Evolutionary conservation across 352 stramenopile genomes (phyloP), one percentile per base, ranked within the genome.

Genomic region (Globisporangium camurandrum): DNA sequence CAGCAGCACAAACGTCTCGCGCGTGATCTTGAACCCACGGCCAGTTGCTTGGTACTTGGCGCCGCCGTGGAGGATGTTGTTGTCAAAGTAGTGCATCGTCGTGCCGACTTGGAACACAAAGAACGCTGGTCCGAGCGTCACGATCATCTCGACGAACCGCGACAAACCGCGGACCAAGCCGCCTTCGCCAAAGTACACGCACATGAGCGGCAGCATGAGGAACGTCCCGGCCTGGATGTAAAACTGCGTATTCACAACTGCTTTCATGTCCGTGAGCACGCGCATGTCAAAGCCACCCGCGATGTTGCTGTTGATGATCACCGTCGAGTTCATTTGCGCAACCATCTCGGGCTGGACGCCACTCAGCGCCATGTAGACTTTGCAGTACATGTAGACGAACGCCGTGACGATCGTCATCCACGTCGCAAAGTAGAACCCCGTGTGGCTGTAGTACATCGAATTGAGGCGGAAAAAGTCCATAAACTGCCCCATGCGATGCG

Each of bases 371-470:
- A 88, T 71, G 64, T 92, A 92, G 30, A 92, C 69, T 47, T 92
- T 92, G 45, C 62, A 69, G 59, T 89, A 92, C 75, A 92, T 89
- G 70, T 88, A 92, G 43, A 92, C 72, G 34, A 89, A 92, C 23
- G 78, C 86, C 34, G 78, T 89, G n/a, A 89, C 77, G 51, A 92
- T 89, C 11, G 80, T 92, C 78, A 92, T 87, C 78, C 78, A 89
- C 48, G 78, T 92, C 1, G 77, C 78, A 47, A 85, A 88, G 65
- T 89, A 92, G 62, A 92, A 92, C 2, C 80, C 80, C 34, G 77
- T 92, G 70, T 92, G 80, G 39, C 78, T 87, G 62, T 92, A 92
- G 59, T 87, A 92, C 78, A 92, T 89, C 49, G 78, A 89, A 54
- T 88, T 88, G 26, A 92, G 44, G 3, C 80, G 81, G 73, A 88